phyloP scores from a whole-genome alignment of 139 green algal species.

The Tetradesmus obliquus region DNA sequence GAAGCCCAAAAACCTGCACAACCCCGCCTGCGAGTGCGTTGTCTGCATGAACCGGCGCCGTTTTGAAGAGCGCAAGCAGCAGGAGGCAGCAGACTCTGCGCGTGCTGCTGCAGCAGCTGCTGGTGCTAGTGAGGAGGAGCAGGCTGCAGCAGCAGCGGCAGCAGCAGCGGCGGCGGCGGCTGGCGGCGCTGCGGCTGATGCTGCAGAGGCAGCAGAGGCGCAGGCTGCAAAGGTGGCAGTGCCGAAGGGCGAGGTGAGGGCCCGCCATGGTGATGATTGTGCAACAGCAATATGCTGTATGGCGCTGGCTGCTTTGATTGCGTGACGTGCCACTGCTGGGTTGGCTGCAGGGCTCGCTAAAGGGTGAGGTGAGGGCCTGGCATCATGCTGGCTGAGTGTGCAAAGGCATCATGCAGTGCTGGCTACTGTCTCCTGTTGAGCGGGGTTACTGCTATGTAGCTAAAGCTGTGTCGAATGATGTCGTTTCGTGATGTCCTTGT shows the following conservation, averaged over 20 bases:
- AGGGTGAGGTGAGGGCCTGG: background rate
- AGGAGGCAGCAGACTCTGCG: background rate
- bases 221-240: background rate
- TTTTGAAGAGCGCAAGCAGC: background rate
- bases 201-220: background rate
- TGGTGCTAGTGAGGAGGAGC: background rate
- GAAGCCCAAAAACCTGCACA: constrained; percentile 12
- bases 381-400: background rate
- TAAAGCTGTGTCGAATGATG: too few species aligned
- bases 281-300: too few species aligned
- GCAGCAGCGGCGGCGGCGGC: background rate
- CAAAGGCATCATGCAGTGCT: too few species aligned
- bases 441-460: too few species aligned
- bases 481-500: too few species aligned
- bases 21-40: constrained; percentile 28
- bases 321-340: too few species aligned
- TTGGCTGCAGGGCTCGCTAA: too few species aligned
- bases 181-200: background rate
- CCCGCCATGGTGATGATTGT: too few species aligned
- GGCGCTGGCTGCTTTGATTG: too few species aligned
- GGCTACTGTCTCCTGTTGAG: too few species aligned
- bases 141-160: background rate
- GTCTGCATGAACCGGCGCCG: constrained; percentile 18
- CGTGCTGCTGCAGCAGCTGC: background rate
- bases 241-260: background rate